These are phyloP conservation scores for Suhomyces bribrorum DNA, from an alignment of 1,139 yeast species.

Conservation along the genomic window DNA sequence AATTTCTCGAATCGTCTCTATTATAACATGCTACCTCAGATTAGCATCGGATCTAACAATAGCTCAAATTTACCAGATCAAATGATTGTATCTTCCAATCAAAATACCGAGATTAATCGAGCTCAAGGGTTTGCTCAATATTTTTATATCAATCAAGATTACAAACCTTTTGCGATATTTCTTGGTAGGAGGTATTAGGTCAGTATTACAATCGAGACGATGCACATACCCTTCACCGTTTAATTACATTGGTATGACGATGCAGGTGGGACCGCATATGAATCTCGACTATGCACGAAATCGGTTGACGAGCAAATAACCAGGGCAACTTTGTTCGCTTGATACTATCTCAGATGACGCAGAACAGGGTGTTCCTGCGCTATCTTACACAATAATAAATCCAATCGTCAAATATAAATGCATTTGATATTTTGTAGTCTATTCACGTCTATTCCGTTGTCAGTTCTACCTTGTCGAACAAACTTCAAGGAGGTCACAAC, in stretches of 20 bases:
- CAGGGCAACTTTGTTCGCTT: neutral
- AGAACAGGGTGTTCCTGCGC: neutral
- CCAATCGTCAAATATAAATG: neutral
- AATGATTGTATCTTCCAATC: too few relatives aligned
- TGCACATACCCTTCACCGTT: neutral
- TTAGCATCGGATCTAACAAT: too few relatives aligned
- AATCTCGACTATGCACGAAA: neutral
- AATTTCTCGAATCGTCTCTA: neutral
- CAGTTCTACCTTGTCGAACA: too few relatives aligned
- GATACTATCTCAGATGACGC: neutral
- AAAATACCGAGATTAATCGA: too few relatives aligned
- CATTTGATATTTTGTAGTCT: too few relatives aligned
- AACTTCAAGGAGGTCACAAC: too few relatives aligned
- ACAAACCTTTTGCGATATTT: too few relatives aligned
- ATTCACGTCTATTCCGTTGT: too few relatives aligned
- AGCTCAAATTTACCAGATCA: too few relatives aligned
- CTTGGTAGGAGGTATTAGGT: too few relatives aligned
- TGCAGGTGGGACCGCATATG: neutral
- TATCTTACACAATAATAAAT: neutral
- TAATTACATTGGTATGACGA: neutral
- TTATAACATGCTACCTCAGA: neutral
- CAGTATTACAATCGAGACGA: neutral
- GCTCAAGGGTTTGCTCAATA: too few relatives aligned
- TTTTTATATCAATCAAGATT: too few relatives aligned
- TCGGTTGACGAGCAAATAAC: neutral